These are phyloP conservation scores for Hsuehochloa calcarea DNA, from an alignment of 176 grass and related monocot species.

Conservation along the genomic window DNA sequence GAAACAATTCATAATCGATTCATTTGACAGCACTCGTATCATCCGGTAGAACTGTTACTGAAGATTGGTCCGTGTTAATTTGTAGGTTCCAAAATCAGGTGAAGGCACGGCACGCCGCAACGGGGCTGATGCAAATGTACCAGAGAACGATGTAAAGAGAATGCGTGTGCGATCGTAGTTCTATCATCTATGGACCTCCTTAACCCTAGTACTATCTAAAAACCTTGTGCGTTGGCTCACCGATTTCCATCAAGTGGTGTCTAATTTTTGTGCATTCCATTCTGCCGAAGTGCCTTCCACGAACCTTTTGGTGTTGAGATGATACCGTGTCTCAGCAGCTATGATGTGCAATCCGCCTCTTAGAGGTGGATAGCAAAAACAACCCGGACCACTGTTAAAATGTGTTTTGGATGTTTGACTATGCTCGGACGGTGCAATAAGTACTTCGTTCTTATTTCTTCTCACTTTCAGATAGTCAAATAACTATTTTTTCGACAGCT, in stretches of 20 bases:
- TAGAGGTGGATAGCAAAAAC: conserved; percentile 30
- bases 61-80: neutral
- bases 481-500: neutral
- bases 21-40: neutral
- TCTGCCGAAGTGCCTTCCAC: conserved; percentile 7
- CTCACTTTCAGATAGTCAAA: neutral
- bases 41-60: neutral
- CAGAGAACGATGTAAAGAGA: conserved; percentile 82
- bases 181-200: neutral
- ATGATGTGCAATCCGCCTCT: conserved; percentile 23
- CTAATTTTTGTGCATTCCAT: conserved; percentile 26
- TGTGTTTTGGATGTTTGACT: conserved; percentile 12
- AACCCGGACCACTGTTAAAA: conserved; percentile 1
- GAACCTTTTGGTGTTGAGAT: conserved; percentile 14
- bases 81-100: conserved; percentile 50
- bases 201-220: neutral
- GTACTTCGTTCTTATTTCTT: neutral
- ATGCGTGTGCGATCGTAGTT: conserved; percentile 59
- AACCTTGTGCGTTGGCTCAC: neutral
- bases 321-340: neutral
- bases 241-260: conserved; percentile 13
- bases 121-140: conserved; percentile 69
- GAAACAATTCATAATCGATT: neutral
- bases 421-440: conserved; percentile 14
- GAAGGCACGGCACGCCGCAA: conserved; percentile 44